phyloP scores from a whole-genome alignment of 148 eudicot genomes.

The Arctostaphylos glauca region DNA sequence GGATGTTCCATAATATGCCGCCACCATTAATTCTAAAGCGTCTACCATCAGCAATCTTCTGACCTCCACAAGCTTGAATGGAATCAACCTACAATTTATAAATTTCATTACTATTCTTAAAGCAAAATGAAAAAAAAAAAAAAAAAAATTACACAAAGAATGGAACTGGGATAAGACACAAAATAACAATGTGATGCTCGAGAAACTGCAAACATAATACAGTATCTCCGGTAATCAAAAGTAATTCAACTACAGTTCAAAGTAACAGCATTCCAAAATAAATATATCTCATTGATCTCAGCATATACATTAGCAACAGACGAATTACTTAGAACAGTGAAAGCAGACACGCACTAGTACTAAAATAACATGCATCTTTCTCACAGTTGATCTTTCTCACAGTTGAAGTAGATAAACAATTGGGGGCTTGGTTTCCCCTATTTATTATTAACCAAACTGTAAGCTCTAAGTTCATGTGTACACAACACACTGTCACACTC shows the following conservation, averaged over 20 bases:
- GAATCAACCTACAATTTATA: conserved; percentile 63
- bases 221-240: not conserved
- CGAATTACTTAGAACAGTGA: not conserved
- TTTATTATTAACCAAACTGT: not conserved
- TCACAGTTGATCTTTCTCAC: not conserved
- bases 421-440: not conserved
- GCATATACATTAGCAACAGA: not conserved
- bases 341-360: not conserved
- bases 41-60: conserved; percentile 69
- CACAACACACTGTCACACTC: no score
- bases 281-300: not conserved
- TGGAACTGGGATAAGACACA: not conserved
- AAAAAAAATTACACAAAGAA: not conserved
- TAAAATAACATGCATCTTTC: not conserved
- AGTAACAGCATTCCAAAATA: not conserved
- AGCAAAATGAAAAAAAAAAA: not conserved
- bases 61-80: conserved; percentile 93
- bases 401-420: not conserved
- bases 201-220: not conserved
- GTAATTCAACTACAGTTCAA: not conserved
- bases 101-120: conserved; percentile 5
- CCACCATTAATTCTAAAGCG: conserved; percentile 70
- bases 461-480: not conserved
- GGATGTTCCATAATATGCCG: conserved; percentile 77
- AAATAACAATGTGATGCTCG: not conserved